Evolutionary conservation across 2,329 filamentous ascomycete genomes (phyloP).

Genomic region (Penicillium concentricum): DNA sequence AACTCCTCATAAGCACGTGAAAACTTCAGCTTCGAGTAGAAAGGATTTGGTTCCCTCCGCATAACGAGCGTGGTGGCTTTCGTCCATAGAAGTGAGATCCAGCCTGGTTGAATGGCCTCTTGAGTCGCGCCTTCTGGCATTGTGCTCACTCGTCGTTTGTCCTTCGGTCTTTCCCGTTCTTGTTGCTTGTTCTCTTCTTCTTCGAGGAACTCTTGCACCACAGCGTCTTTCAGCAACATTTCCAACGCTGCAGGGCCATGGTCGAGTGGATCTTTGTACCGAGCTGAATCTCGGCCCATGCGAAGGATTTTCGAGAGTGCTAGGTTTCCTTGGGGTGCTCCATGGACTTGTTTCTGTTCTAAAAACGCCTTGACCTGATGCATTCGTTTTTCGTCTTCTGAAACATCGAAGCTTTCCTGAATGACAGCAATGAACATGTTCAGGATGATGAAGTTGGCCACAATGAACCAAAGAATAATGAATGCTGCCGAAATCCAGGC

Average conservation of each 20-base stretch:
- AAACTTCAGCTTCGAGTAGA: constrained; percentile 79
- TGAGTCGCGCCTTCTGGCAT: constrained; percentile 31
- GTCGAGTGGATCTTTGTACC: constrained; percentile 76
- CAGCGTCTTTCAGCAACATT: constrained; percentile 93
- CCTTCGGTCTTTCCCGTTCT: constrained; percentile 16
- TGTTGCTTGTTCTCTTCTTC: constrained; percentile 52
- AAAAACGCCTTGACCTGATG: constrained; percentile 96
- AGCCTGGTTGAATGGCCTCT: constrained; percentile 55
- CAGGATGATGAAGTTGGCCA: constrained; percentile 90
- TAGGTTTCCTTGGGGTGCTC: constrained; percentile 66
- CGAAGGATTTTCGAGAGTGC: constrained; percentile 59
- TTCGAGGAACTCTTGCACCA: constrained; percentile 91
- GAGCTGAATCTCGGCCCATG: constrained; percentile 60
- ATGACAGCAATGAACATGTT: constrained; percentile 99
- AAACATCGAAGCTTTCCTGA: constrained; percentile 98
- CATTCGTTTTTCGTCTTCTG: constrained; percentile 94
- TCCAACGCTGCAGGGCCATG: constrained; percentile 90
- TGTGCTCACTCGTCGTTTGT: constrained; percentile 31
- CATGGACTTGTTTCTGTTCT: constrained; percentile 81
- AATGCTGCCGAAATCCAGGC: constrained; percentile 92
- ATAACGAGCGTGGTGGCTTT: constrained; percentile 57
- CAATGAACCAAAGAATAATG: constrained; percentile 91
- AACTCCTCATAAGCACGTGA: constrained; percentile 71
- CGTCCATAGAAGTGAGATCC: constrained; percentile 62
- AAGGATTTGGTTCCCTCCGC: constrained; percentile 83